phyloP scores from a whole-genome alignment of 1,284 basidiomycete species.

The Sutorius eximius region DNA sequence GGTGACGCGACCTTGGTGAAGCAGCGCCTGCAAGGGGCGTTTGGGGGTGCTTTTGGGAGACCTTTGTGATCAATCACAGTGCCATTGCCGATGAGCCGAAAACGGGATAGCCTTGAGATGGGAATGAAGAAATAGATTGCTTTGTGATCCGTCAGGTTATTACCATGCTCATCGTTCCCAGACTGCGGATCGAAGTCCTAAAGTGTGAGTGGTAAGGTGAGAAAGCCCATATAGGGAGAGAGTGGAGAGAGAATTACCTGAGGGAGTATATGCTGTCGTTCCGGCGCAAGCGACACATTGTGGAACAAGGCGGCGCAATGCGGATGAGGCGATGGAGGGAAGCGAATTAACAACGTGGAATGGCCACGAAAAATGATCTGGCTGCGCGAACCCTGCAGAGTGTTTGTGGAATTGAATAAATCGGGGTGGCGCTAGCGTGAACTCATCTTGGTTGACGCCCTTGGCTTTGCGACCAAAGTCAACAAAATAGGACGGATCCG shows the following conservation, averaged over 20 bases:
- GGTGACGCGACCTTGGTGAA: slow-evolving; percentile 83
- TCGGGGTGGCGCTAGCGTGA: slow-evolving; percentile 48
- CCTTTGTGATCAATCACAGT: slow-evolving; percentile 74
- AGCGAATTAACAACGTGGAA: neutral
- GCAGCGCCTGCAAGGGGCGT: slow-evolving; percentile 85
- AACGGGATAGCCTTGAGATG: slow-evolving; percentile 85
- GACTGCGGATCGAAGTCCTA: slow-evolving; percentile 74
- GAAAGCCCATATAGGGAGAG: neutral
- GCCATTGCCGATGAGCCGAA: slow-evolving; percentile 84
- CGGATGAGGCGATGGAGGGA: slow-evolving; percentile 38
- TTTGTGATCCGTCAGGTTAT: slow-evolving; percentile 72
- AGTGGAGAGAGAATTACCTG: slow-evolving; percentile 49
- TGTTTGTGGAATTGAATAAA: slow-evolving; percentile 62
- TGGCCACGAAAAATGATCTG: slow-evolving; percentile 29
- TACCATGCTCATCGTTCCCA: slow-evolving; percentile 79
- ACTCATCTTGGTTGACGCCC: slow-evolving; percentile 56
- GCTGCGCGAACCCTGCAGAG: slow-evolving; percentile 59
- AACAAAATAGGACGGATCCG: slow-evolving; percentile 55
- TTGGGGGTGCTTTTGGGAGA: slow-evolving; percentile 66
- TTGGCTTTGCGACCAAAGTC: slow-evolving; percentile 68
- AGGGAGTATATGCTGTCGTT: slow-evolving; percentile 80
- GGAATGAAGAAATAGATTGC: slow-evolving; percentile 76
- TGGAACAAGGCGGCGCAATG: slow-evolving; percentile 76
- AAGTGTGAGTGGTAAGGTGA: slow-evolving; percentile 3
- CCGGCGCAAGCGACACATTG: slow-evolving; percentile 65